These are phyloP conservation scores for Zygoascus sp. DNA, from an alignment of 1,139 yeast genomes.

Conservation along the genomic window DNA sequence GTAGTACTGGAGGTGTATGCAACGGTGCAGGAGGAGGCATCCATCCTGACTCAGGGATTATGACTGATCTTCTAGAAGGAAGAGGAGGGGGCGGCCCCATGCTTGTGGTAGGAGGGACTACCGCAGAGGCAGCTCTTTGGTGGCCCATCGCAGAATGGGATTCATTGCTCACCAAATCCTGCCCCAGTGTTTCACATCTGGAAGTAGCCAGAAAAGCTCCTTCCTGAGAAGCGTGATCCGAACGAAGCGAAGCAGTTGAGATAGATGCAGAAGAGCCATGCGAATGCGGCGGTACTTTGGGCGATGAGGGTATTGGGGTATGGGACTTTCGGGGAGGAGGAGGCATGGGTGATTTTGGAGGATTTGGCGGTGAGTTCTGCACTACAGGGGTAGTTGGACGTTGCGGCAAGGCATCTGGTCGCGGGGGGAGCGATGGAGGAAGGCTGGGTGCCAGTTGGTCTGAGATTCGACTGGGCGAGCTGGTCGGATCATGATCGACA, in stretches of 20 bases:
- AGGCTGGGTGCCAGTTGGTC: too few relatives aligned
- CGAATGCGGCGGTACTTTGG: neutral
- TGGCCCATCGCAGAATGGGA: neutral
- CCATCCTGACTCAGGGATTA: neutral
- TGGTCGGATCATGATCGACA: neutral
- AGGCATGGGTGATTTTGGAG: conserved; percentile 15
- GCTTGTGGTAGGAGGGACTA: neutral
- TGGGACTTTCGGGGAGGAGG: conserved; percentile 19
- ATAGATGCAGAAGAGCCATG: neutral
- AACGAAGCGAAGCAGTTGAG: neutral
- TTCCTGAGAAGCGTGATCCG: neutral
- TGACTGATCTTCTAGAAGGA: neutral
- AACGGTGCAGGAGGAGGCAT: conserved; percentile 3
- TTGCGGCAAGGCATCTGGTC: conserved; percentile 1
- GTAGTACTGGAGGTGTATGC: conserved; percentile 6
- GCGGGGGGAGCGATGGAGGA: neutral
- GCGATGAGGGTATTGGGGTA: conserved; percentile 6
- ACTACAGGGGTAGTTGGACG: conserved; percentile 1
- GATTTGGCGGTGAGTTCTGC: conserved; percentile 1
- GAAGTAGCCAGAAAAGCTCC: neutral
- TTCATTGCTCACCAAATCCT: neutral
- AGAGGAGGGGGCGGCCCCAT: neutral
- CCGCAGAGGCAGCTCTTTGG: neutral
- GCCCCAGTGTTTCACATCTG: neutral
- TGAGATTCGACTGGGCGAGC: too few relatives aligned